phyloP scores from a whole-genome alignment of 192 early-diverging fungal genomes.

The Entomortierella beljakovae region DNA sequence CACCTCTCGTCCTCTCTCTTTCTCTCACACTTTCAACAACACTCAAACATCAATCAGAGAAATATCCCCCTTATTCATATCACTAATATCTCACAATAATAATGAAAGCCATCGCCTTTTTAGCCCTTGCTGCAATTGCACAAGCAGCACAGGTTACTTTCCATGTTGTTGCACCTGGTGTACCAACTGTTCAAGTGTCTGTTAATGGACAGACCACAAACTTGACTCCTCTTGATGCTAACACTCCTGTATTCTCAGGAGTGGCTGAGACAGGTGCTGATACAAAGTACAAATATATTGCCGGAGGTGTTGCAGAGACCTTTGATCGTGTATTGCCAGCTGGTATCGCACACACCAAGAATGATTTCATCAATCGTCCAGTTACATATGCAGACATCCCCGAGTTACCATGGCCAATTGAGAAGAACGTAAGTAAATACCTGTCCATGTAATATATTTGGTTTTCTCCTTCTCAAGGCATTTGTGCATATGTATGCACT shows the following conservation, averaged over 20 bases:
- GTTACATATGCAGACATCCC: conserved; percentile 61
- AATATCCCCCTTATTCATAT: no score
- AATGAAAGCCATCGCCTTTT: neutral
- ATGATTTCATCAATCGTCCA: conserved; percentile 58
- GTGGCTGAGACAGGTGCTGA: conserved; percentile 40
- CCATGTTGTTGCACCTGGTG: conserved; percentile 57
- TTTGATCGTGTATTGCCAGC: conserved; percentile 56
- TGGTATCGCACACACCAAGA: conserved; percentile 28
- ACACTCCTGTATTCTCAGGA: conserved; percentile 55
- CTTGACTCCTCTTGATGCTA: conserved; percentile 48
- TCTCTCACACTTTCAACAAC: no score
- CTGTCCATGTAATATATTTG: no score
- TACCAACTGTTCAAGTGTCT: conserved; percentile 47
- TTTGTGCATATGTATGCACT: neutral
- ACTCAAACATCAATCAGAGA: no score
- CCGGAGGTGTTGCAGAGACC: conserved; percentile 41
- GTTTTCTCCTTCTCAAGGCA: neutral
- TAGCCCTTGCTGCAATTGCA: conserved; percentile 28
- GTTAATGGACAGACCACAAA: conserved; percentile 43
- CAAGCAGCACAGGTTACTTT: conserved; percentile 58
- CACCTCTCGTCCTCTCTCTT: neutral
- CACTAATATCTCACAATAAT: no score
- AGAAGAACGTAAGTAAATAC: conserved; percentile 27
- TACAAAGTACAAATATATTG: conserved; percentile 59
- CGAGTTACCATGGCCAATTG: conserved; percentile 48